Conservation (phyloP, 2,329 filamentous ascomycete species). For the Talaromyces amestolkiae region DNA sequence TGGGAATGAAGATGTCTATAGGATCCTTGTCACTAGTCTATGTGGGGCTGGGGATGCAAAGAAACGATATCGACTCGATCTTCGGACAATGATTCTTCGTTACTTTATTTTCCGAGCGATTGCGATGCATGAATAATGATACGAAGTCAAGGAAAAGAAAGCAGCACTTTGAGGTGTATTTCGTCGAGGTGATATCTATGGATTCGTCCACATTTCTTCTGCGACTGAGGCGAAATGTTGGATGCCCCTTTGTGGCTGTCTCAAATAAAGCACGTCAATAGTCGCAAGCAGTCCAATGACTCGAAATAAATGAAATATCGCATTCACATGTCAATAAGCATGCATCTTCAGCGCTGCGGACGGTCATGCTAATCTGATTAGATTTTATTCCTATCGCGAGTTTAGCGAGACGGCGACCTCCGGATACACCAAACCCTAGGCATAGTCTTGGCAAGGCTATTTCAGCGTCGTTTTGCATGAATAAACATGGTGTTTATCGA, state of each 20-base stretch:
- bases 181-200: not conserved
- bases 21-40: not conserved
- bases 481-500: not conserved
- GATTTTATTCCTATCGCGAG: not conserved
- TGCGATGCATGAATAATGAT: not conserved
- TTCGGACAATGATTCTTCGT: too few species aligned
- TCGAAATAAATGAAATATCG: not conserved
- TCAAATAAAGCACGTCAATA: not conserved
- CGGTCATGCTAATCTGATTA: not conserved
- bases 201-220: not conserved
- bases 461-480: not conserved
- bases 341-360: not conserved
- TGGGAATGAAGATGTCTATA: not conserved
- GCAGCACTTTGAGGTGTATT: not conserved
- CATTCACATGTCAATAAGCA: not conserved
- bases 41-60: not conserved
- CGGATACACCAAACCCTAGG: not conserved
- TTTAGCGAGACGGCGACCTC: conserved; percentile 8
- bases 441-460: not conserved
- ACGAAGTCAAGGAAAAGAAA: not conserved
- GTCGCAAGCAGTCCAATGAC: not conserved
- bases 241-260: not conserved
- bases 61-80: not conserved
- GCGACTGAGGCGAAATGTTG: not conserved
- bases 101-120: not conserved